Conservation (phyloP, 257 asterid genomes). For the Ilex asprella region DNA sequence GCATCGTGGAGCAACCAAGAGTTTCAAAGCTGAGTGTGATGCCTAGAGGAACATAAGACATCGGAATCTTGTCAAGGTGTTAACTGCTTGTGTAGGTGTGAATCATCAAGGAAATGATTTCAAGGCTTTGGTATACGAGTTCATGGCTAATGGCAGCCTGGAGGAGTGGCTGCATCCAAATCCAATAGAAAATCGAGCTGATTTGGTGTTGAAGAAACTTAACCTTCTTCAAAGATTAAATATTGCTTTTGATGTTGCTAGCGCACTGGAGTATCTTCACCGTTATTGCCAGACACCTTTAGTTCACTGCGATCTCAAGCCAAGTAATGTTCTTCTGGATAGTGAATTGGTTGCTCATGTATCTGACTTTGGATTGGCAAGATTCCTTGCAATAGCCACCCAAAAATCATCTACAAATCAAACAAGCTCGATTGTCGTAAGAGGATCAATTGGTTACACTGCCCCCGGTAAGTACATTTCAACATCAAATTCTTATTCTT, state of each 20-base stretch:
- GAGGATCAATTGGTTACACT: slow-evolving; percentile 7
- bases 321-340: slow-evolving; percentile 20
- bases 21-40: slow-evolving; percentile 22
- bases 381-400: not conserved
- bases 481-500: too few species aligned
- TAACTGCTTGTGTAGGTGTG: slow-evolving; percentile 11
- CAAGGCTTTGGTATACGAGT: slow-evolving; percentile 23
- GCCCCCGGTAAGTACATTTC: slow-evolving; percentile 4
- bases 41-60: slow-evolving; percentile 22
- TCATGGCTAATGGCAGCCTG: slow-evolving; percentile 19
- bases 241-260: slow-evolving; percentile 20
- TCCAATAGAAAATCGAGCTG: not conserved
- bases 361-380: slow-evolving; percentile 22
- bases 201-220: not conserved
- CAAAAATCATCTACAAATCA: not conserved
- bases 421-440: not conserved
- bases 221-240: slow-evolving; percentile 18
- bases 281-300: not conserved
- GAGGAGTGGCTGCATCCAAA: slow-evolving; percentile 23
- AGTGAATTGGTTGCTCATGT: slow-evolving; percentile 16
- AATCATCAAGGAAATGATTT: slow-evolving; percentile 21
- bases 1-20: slow-evolving; percentile 11
- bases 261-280: slow-evolving; percentile 21
- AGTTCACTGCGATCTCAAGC: slow-evolving; percentile 19
- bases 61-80: slow-evolving; percentile 24